phyloP scores from a whole-genome alignment of 306 rosid species.

The Abrus precatorius region DNA sequence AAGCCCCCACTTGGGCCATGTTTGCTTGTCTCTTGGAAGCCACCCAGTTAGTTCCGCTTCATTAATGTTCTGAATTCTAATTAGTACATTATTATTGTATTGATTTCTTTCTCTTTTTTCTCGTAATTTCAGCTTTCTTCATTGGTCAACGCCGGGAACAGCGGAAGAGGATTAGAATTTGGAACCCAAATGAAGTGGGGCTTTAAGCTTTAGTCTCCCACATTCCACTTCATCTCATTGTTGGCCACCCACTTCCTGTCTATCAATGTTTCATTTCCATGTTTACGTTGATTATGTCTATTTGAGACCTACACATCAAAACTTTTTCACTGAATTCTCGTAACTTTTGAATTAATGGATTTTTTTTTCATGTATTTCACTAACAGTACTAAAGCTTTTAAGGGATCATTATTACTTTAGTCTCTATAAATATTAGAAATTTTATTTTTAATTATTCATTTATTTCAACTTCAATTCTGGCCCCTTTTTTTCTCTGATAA shows the following conservation, averaged over 20 bases:
- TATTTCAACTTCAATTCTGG: not conserved
- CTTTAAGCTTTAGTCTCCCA: constrained; percentile 26
- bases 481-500: not conserved
- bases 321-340: constrained; percentile 8
- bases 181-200: constrained; percentile 35
- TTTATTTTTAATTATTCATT: not conserved
- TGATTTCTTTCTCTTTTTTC: not conserved
- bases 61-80: constrained; percentile 36
- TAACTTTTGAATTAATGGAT: not conserved
- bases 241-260: constrained; percentile 40
- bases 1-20: constrained; percentile 57
- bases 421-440: not conserved
- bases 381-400: not conserved
- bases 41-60: constrained; percentile 28
- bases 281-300: constrained; percentile 28
- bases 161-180: constrained; percentile 47
- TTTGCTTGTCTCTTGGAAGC: constrained; percentile 41
- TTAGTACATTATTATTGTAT: not conserved
- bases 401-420: not conserved
- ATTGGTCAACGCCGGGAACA: constrained; percentile 62
- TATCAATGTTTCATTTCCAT: constrained; percentile 37
- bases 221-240: not conserved
- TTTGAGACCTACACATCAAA: not conserved
- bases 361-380: not conserved
- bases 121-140: constrained; percentile 40